These are phyloP conservation scores for Thelonectria blattea DNA, from an alignment of 2,329 filamentous ascomycete genomes.

Conservation along the genomic window DNA sequence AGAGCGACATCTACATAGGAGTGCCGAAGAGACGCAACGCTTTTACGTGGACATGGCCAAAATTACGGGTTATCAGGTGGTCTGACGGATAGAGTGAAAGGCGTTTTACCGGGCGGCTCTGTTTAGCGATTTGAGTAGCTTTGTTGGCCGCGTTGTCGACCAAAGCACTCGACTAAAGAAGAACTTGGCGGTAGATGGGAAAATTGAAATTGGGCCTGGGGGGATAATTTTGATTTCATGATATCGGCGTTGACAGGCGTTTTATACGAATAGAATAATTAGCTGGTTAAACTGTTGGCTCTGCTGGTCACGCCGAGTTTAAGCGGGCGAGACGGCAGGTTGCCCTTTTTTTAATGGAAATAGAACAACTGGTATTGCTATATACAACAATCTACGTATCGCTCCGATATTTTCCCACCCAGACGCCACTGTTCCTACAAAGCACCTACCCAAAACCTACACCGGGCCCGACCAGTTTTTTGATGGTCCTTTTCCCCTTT, in stretches of 20 bases:
- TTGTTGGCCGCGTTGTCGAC: neutral
- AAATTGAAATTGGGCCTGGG: neutral
- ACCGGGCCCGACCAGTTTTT: neutral
- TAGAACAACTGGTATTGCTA: conserved; percentile 35
- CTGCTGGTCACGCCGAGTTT: neutral
- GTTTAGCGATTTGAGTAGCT: neutral
- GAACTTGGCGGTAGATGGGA: neutral
- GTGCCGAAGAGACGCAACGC: conserved; percentile 32
- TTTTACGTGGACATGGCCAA: conserved; percentile 28
- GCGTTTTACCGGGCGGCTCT: neutral
- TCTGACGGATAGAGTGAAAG: neutral
- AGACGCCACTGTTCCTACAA: conserved; percentile 34
- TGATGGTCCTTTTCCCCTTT: neutral
- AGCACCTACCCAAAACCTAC: conserved; percentile 24
- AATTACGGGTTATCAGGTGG: neutral
- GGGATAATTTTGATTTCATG: neutral
- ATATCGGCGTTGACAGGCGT: neutral
- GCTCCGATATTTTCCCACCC: conserved; percentile 35
- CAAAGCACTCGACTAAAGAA: neutral
- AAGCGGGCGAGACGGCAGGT: neutral
- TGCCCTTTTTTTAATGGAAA: conserved; percentile 13
- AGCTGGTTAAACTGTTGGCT: neutral
- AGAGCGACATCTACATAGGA: conserved; percentile 22
- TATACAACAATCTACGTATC: conserved; percentile 38
- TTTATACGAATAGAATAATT: too few species aligned